phyloP scores from a whole-genome alignment of 1,284 basidiomycete genomes.

The Rhodotorula mucilaginosa region DNA sequence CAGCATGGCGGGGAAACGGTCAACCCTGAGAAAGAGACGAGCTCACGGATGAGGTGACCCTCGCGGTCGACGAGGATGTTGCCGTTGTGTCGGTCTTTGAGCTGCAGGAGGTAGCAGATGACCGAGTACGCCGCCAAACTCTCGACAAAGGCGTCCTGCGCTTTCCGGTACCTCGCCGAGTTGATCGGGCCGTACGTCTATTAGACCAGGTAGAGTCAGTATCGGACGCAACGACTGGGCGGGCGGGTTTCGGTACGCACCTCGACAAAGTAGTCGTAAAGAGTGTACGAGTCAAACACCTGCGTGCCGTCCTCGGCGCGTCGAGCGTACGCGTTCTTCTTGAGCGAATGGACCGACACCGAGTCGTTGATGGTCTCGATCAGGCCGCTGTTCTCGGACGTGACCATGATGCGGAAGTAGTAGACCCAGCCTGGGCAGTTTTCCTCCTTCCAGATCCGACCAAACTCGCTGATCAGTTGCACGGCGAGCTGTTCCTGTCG shows the following conservation, averaged over 20 bases:
- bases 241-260: constrained; percentile 50
- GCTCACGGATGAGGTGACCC: constrained; percentile 73
- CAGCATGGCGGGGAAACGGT: neutral
- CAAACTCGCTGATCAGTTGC: constrained; percentile 89
- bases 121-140: constrained; percentile 89
- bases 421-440: constrained; percentile 84
- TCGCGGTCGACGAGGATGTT: constrained; percentile 95
- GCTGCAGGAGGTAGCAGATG: constrained; percentile 91
- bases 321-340: constrained; percentile 83
- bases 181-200: constrained; percentile 87
- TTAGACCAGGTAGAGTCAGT: neutral
- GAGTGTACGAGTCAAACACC: constrained; percentile 55
- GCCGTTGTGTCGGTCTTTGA: constrained; percentile 98
- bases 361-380: constrained; percentile 96
- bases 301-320: constrained; percentile 34
- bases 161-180: constrained; percentile 80
- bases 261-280: constrained; percentile 84
- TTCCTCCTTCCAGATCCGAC: constrained; percentile 91
- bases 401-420: constrained; percentile 88
- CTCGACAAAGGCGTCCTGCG: constrained; percentile 78
- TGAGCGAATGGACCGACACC: constrained; percentile 97
- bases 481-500: constrained; percentile 97
- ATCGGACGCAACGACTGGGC: neutral
- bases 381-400: constrained; percentile 85
- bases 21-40: constrained; percentile 40